Percentiles rank a stretch among this genome's conserved stretches.
Evolutionary conservation across 495 filamentous ascomycete genomes (phyloP).

Genomic region (Aspergillus ellipticus): DNA sequence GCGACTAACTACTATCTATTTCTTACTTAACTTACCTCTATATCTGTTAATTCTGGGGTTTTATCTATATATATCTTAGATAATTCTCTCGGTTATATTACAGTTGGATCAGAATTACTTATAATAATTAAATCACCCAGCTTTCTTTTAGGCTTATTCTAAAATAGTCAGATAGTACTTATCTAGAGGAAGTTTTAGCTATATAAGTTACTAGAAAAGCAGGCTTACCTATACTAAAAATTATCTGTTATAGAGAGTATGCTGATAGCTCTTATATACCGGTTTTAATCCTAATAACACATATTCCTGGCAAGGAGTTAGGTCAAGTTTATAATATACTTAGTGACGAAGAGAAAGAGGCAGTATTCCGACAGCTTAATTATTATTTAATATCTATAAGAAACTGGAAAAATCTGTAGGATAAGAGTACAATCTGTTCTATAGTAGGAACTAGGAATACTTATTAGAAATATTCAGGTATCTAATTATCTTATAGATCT

Average conservation of each 20-base stretch:
- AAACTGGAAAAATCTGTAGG: conserved; percentile 18
- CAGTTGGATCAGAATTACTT: conserved; percentile 16
- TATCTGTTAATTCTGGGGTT: too few species aligned
- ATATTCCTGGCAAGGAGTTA: conserved; percentile 27
- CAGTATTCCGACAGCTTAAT: conserved; percentile 20
- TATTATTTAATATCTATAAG: conserved; percentile 19
- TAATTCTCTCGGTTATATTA: conserved; percentile 29
- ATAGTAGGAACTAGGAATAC: too few species aligned
- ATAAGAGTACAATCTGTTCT: conserved; percentile 9
- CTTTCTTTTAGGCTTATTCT: conserved; percentile 32
- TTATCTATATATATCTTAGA: conserved; percentile 21
- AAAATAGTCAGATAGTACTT: conserved; percentile 41
- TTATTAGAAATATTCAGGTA: too few species aligned
- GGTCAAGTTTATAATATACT: conserved; percentile 24
- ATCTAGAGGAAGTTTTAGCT: conserved; percentile 34
- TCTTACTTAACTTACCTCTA: too few species aligned
- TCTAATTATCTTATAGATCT: too few species aligned
- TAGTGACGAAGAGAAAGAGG: conserved; percentile 18
- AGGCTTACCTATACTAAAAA: conserved; percentile 37
- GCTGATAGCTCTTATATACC: conserved; percentile 25
- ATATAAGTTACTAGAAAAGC: conserved; percentile 36
- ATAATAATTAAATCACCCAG: conserved; percentile 22
- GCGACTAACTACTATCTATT: too few species aligned
- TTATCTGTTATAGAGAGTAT: conserved; percentile 40
- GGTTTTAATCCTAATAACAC: conserved; percentile 35